A percentile compares a stretch with the other conserved stretches of the same genome.
These are phyloP conservation scores for Leptomonas pyrrhocoris DNA, from an alignment of 208 protist genomes.

Conservation along the genomic window DNA sequence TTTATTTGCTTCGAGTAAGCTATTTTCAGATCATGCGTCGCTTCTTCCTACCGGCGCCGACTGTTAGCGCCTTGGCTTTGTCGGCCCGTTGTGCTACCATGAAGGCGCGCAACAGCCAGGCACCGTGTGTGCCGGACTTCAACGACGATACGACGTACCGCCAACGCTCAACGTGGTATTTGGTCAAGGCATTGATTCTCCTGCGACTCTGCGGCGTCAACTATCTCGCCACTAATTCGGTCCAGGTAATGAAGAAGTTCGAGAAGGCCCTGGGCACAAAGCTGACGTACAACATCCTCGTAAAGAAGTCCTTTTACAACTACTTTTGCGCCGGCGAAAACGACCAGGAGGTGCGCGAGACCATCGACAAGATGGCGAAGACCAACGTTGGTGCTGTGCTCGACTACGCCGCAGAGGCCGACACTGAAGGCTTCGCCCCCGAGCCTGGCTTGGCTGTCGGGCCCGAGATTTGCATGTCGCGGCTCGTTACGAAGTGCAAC, in stretches of 20 bases:
- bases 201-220: slow-evolving; percentile 73
- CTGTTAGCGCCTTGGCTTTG: slow-evolving; percentile 17
- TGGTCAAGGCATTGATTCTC: slow-evolving; percentile 78
- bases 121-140: slow-evolving; percentile 49
- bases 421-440: slow-evolving; percentile 73
- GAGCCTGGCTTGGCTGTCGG: slow-evolving; percentile 48
- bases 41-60: slow-evolving; percentile 24
- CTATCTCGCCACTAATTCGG: slow-evolving; percentile 78
- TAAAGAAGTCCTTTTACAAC: slow-evolving; percentile 92
- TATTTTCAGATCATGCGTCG: slow-evolving; percentile 40
- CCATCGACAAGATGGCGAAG: slow-evolving; percentile 68
- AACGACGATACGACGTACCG: slow-evolving; percentile 66
- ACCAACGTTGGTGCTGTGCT: slow-evolving; percentile 91
- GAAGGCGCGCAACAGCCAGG: not conserved
- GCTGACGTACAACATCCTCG: slow-evolving; percentile 76
- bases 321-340: slow-evolving; percentile 96
- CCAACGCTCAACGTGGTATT: slow-evolving; percentile 64
- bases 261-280: slow-evolving; percentile 74
- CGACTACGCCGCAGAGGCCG: slow-evolving; percentile 95
- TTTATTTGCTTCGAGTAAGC: not conserved
- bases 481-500: slow-evolving; percentile 62
- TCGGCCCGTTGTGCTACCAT: slow-evolving; percentile 23
- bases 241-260: slow-evolving; percentile 66
- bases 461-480: slow-evolving; percentile 74
- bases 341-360: slow-evolving; percentile 81